These are phyloP conservation scores for Lactarius deliciosus DNA, from an alignment of 768 basidiomycete species.

Conservation along the genomic window DNA sequence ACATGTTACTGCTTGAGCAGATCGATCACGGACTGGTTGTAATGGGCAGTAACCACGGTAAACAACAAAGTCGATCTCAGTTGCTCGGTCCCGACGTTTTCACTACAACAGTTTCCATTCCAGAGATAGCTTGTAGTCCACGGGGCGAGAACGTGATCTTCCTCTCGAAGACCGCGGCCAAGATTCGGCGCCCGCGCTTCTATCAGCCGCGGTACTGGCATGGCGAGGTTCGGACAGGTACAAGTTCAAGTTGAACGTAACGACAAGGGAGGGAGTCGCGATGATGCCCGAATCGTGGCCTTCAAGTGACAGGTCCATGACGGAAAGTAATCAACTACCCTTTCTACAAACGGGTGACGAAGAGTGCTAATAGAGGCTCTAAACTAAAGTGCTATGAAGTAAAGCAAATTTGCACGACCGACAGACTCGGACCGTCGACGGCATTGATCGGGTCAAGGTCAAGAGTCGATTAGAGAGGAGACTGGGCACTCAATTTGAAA, in stretches of 20 bases:
- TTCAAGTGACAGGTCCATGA: background rate
- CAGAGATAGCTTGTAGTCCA: background rate
- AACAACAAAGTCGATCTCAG: background rate
- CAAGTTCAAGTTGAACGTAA: background rate
- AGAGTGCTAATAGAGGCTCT: background rate
- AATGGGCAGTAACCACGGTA: too few species aligned
- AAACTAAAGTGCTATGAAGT: background rate
- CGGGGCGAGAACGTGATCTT: background rate
- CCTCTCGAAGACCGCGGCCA: background rate
- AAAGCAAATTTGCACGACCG: background rate
- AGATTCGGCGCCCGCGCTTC: background rate
- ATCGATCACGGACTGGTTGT: too few species aligned
- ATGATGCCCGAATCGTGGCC: background rate
- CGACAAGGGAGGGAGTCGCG: background rate
- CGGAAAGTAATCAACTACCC: background rate
- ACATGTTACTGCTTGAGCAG: too few species aligned
- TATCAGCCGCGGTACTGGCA: too few species aligned
- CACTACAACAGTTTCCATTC: background rate
- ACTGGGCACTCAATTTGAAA: conserved; percentile 11
- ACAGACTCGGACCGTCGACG: background rate
- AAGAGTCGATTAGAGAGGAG: background rate
- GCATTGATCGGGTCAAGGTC: background rate
- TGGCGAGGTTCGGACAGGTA: too few species aligned
- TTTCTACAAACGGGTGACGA: background rate
- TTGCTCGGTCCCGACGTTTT: background rate